Evolutionary conservation across 1,284 basidiomycete species (phyloP), one percentile per base, ranked within the genome.

Genomic region (Cystobasidium sp.): DNA sequence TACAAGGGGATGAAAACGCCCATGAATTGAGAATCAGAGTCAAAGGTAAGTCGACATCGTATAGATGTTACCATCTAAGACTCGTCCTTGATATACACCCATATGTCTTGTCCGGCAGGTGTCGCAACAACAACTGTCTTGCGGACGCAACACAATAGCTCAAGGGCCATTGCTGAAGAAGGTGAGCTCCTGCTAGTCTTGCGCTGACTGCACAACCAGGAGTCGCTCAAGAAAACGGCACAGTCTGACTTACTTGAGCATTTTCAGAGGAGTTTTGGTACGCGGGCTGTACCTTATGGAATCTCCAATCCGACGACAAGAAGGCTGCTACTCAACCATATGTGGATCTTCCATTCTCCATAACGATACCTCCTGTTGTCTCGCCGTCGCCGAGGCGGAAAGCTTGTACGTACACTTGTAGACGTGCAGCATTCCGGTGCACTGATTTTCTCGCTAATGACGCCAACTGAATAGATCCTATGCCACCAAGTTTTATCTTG

Each of bases 261-360:
- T 58, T 16, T 14, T 20, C 20, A 73, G 70, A 65, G 62, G 70
- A 73, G 49, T 73, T 73, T 41, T 73, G 70, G 70, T 73, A 73
- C 37, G 62, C 61, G 6, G 62, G 70, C 16, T 58, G 49, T 52
- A 62, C 62, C 12, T 41, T 73, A 6, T 73, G 70, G 70, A 66
- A 51, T 31, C 24, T 37, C 14, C 64, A 66, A 43, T 43, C 64
- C n/a, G 64, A 66, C 31, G 64, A 53, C 8, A 66, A 66, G 64
- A 66, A 66, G 37, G 39, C 64, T 41, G 64, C 47, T 22, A 22
- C 22, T 9, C 47, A 55, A 20, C 62, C 58, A 56, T 44, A 44
- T n/a, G 59, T 55, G 6, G 62, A 73, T 39, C 43, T 73, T 37
- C 69, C 70, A 18, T 73, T 73, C 43, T 46, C 31, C 8, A 55